Evolutionary conservation across 208 protist species (phyloP).

Genomic region (Tritrichomonas musculus): DNA sequence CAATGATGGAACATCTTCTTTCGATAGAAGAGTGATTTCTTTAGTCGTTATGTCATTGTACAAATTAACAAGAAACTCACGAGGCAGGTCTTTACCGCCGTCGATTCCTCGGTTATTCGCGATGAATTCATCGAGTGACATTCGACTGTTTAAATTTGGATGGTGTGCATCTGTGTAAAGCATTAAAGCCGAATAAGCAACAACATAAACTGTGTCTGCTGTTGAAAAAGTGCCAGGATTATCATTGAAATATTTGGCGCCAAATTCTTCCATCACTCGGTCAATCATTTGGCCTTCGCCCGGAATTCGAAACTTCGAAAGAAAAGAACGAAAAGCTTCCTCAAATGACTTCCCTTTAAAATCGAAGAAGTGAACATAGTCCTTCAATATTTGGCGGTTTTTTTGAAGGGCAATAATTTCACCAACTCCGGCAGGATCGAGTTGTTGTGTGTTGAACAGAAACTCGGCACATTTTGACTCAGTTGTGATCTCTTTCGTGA

Average conservation of each 20-base stretch:
- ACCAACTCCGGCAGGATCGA: background rate
- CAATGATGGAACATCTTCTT: background rate
- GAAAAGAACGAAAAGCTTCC: conserved; percentile 35
- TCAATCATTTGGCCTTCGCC: conserved; percentile 61
- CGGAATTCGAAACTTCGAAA: conserved; percentile 46
- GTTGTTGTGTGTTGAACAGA: background rate
- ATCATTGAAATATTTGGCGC: conserved; percentile 39
- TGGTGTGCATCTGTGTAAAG: conserved; percentile 55
- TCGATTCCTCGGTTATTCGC: conserved; percentile 47
- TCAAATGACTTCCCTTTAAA: background rate
- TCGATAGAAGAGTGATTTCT: background rate
- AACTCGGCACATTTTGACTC: background rate
- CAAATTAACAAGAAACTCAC: background rate
- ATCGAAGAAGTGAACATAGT: background rate
- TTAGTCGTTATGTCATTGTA: background rate
- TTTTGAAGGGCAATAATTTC: background rate
- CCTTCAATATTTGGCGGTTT: background rate
- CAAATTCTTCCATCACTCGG: conserved; percentile 54
- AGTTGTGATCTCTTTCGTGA: background rate
- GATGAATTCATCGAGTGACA: conserved; percentile 49
- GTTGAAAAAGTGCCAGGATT: conserved; percentile 40
- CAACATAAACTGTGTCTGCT: conserved; percentile 49
- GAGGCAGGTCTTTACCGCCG: conserved; percentile 39
- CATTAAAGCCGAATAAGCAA: conserved; percentile 57
- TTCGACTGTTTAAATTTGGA: conserved; percentile 46